Base-by-base conservation (phyloP, 2,329 filamentous ascomycete species). In the Colletotrichum sp. region DNA sequence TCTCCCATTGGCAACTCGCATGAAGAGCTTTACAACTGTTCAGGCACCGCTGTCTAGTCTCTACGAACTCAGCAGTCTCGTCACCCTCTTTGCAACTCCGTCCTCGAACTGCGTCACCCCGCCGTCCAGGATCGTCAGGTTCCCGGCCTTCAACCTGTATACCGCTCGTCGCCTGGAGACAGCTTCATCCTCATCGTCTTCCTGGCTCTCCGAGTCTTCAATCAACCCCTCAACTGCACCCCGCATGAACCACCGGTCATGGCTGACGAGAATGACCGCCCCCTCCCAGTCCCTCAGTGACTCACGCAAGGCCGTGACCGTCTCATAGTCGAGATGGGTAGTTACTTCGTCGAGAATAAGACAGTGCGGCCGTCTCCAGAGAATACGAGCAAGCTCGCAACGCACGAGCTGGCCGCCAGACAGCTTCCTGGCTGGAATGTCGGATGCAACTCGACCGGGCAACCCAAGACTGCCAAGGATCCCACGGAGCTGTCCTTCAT, bases 321-420 rank as follows among this genome's bases (percentile, higher is more conserved):
- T 96, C 84, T 97, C 92, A 77, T 94, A 94, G 82, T 97, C 95
- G 55, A 97, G 88, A 86, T 98, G 95, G 1, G 95, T 96, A 8
- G 95, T 97, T 28, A 95, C 93, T 82, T 95, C 95, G 81, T 96
- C 95, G 9, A 96, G 89, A 8, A 96, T 89, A 4, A 96, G 88
- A 72, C 94, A 89, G 78, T 96, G 94, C 24, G 94, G 94, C 5
- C 90, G 87, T 55, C 86, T 86, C 89, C 92, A 93, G 43, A 96
- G 85, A n/a, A 96, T 84, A 64, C 91, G 89, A 2, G 94, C 94
- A 66, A 96, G 86, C 76, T 93, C 92, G 69, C 87, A 86, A 21
- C 90, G 85, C 65, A 94, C 93, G 26, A 95, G 89, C 83, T 97
- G 95, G 0, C 95, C 95, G 55, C 95, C 95, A 0, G 94, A 96